Evolutionary conservation across 805 yeast species (phyloP), one percentile per base, ranked within the genome.

Genomic region (Starmera pachycereana): DNA sequence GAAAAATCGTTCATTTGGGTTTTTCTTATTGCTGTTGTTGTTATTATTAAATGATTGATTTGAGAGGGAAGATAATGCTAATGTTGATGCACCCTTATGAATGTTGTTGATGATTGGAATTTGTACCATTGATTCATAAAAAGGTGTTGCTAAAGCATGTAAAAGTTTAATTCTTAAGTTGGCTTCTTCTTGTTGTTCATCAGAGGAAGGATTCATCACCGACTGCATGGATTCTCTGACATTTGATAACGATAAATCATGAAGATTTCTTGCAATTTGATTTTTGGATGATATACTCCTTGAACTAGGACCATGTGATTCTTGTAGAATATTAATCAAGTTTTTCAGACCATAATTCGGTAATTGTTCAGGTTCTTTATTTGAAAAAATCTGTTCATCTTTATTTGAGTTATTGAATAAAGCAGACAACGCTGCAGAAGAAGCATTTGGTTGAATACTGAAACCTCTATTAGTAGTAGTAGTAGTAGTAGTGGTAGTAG

Each of bases 101-200:
- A 48, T 33, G 13, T 33, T 16, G 29, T 33, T 33, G 3, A 54
- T 44, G 22, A 52, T 44, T 6, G 58, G 57, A 0, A 56, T 48
- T 33, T 48, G 51, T 1, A 42, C 45, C 9, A 60, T 43, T 4
- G 61, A 45, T 29, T 56, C 59, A 33, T 59, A 48, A 60, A 80
- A 76, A 7, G 86, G 86, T 2, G 81, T 76, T 2, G 88, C 81
- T 41, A 80, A 64, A 1, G 86, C 84, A 53, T 76, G 72, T 12
- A 79, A 53, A 5, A 79, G 56, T 47, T 68, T 71, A 3, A 67
- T 64, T 43, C 68, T 52, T 9, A 54, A 29, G 14, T 54, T 45
- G 2, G 50, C 46, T 28, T 53, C 57, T 6, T 39, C 41, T 4
- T 18, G 11, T 31, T 32, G 12, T 13, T 29, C 29, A 7, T 25